phyloP scores from a whole-genome alignment of 2,329 filamentous ascomycete genomes.

The Diatrype stigma region DNA sequence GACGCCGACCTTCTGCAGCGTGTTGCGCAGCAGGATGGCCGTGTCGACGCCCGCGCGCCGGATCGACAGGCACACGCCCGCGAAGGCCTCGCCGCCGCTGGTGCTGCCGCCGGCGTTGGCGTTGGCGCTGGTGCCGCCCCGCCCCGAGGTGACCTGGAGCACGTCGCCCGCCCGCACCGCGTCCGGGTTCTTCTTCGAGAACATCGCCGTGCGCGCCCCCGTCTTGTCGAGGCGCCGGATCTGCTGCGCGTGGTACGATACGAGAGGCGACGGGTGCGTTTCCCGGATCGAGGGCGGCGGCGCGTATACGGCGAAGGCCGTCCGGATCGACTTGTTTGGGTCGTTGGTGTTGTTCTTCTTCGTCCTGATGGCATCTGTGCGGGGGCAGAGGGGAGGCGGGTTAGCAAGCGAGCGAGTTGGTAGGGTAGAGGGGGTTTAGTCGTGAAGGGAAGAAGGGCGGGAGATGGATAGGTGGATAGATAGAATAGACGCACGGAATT shows the following conservation, averaged over 20 bases:
- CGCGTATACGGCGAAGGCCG: conserved; percentile 51
- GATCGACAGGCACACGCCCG: conserved; percentile 84
- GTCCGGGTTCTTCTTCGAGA: conserved; percentile 73
- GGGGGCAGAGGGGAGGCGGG: background rate
- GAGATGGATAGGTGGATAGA: too few relatives aligned
- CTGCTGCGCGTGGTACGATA: conserved; percentile 62
- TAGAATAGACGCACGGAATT: conserved; percentile 20
- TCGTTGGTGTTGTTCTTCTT: too few relatives aligned
- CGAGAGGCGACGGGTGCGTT: conserved; percentile 63
- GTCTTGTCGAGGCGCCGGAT: conserved; percentile 76
- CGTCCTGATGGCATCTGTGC: conserved; percentile 26
- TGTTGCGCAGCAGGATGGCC: conserved; percentile 78
- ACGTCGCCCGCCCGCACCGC: conserved; percentile 83
- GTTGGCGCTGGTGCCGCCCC: too few relatives aligned
- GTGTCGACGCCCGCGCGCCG: conserved; percentile 86
- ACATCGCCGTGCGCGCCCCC: conserved; percentile 76
- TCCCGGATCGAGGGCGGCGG: conserved; percentile 52
- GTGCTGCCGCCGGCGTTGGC: too few relatives aligned
- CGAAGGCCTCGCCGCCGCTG: conserved; percentile 82
- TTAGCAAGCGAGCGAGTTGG: background rate
- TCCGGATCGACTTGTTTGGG: conserved; percentile 28
- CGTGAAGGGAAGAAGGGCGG: background rate
- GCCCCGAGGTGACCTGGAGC: conserved; percentile 77
- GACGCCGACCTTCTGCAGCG: conserved; percentile 80
- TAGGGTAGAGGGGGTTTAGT: background rate